A percentile compares a stretch with the other conserved stretches of the same genome.
phyloP scores from a whole-genome alignment of 192 early-diverging fungal genomes.

The Lobosporangium transversale region DNA sequence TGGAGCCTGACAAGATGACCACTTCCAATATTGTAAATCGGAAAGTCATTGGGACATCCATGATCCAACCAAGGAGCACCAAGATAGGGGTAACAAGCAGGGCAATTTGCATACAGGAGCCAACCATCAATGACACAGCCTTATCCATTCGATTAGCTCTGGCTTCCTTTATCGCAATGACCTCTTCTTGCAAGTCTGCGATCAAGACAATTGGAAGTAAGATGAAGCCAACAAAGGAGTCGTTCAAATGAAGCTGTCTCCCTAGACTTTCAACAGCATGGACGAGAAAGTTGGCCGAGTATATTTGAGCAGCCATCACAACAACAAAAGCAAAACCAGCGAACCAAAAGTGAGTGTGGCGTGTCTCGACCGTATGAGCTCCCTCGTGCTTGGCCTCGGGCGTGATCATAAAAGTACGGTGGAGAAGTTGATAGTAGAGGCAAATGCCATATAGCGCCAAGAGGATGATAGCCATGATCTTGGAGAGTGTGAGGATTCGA shows the following conservation, averaged over 20 bases:
- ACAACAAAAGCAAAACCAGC: slow-evolving; percentile 60
- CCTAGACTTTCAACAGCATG: slow-evolving; percentile 80
- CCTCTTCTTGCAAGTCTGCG: slow-evolving; percentile 47
- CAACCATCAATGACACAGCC: slow-evolving; percentile 16
- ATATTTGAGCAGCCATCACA: slow-evolving; percentile 71
- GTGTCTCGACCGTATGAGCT: slow-evolving; percentile 81
- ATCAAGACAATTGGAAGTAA: slow-evolving; percentile 86
- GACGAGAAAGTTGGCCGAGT: slow-evolving; percentile 86
- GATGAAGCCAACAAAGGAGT: slow-evolving; percentile 94
- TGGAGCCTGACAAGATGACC: slow-evolving; percentile 79
- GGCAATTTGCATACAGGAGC: slow-evolving; percentile 76
- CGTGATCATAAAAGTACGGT: slow-evolving; percentile 60
- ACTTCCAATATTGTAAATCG: slow-evolving; percentile 86
- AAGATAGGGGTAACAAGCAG: slow-evolving; percentile 77
- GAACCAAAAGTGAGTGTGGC: slow-evolving; percentile 48
- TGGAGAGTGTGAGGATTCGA: slow-evolving; percentile 27
- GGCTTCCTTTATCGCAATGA: slow-evolving; percentile 66
- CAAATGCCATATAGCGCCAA: slow-evolving; percentile 23
- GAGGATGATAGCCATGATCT: slow-evolving; percentile 35
- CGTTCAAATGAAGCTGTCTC: slow-evolving; percentile 70
- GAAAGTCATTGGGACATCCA: slow-evolving; percentile 80
- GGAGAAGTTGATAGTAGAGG: slow-evolving; percentile 26
- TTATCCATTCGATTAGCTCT: slow-evolving; percentile 5
- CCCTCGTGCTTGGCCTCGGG: slow-evolving; percentile 76
- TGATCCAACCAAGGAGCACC: slow-evolving; percentile 86